Base-by-base conservation (phyloP, 495 filamentous ascomycete species). In the Entonaema liquescens region DNA sequence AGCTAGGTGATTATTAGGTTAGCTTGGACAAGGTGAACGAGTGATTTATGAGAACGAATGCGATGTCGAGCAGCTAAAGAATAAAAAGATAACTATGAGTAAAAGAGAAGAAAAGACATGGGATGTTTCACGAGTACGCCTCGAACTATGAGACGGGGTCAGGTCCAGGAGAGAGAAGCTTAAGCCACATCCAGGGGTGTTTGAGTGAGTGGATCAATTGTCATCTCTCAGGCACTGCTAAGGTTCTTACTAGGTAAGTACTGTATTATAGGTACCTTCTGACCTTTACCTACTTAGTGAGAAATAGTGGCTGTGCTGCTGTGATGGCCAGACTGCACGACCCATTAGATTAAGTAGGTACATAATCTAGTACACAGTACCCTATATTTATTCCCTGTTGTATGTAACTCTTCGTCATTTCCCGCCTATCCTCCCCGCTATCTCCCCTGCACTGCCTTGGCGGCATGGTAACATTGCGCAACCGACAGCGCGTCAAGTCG, bases 141-240 rank as follows among this genome's bases (percentile, higher is more conserved):
- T 73, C 47, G 42, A 57, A 58, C 47, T 67, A 63, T 69, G 70
- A 73, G 70, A 69, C 65, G 59, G n/a, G 12, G 6, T 35, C 35
- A 55, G 50, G 53, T 49, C 49, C 35, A 61, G 35, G 23, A 53
- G 12, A 31, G 59, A 56, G 52, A 28, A 67, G 69, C 59, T 72
- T 72, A 40, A 72, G 69, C 69, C 69, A 72, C 64, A 72, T 50
- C 19, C 59, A 72, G 69, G 64, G 59, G 53, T 47, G n/a, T 9
- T 21, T 7, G 15, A 33, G n/a, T n/a, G n/a, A 25, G 65, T 56
- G 53, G 59, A 53, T 57, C 33, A 25, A 19, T n/a, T n/a, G n/a
- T n/a, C n/a, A n/a, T n/a, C n/a, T n/a, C n/a, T n/a, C n/a, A n/a
- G n/a, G n/a, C n/a, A n/a, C n/a, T 3, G 26, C 33, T 7, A 17